Base-by-base conservation (phyloP, 345 rosid genomes). In the Brassica juncea region DNA sequence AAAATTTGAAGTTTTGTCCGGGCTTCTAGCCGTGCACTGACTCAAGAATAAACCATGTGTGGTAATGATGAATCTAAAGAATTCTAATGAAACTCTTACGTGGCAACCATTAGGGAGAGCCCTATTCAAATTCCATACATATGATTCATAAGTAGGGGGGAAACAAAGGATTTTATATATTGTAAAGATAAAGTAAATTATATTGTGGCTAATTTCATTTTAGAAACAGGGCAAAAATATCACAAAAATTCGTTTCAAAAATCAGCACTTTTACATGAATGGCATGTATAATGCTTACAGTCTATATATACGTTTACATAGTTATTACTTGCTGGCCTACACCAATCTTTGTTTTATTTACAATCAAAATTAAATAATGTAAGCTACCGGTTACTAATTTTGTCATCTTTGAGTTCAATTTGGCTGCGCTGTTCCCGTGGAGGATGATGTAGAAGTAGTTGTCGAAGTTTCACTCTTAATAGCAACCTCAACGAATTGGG, bases 401-500 rank as follows among this genome's bases (percentile, higher is more conserved):
- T 10, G 57, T 25, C 9, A 25, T 25, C 14, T 77, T 35, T 2
- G 4, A 39, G 25, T n/a, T 78, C 5, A 71, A 0, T 52, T 63
- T 62, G 16, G 19, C 47, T 14, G 3, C 4, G 8, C 30, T 2
- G 52, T 47, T 25, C 2, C 34, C 34, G 6, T 4, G 12, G 65
- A 27, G 12, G 65, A 10, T 60, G 65, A 25, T 4, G 65, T 4
- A 65, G 76, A 78, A 10, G 64, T 3, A 59, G 12, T 23, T 8
- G 73, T 6, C 25, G 73, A 44, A 10, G 78, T 0, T 35, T 73
- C 78, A 0, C 70, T 73, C 58, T 79, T 6, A 32, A 52, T 1
- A 49, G 79, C 66, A 60, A 65, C 42, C 74, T 80, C 74, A 0
- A 80, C 75, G 28, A 80, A 80, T 27, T 80, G 74, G 12, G 79